Conservation (phyloP, 306 rosid genomes). For the Medicago lupulina region DNA sequence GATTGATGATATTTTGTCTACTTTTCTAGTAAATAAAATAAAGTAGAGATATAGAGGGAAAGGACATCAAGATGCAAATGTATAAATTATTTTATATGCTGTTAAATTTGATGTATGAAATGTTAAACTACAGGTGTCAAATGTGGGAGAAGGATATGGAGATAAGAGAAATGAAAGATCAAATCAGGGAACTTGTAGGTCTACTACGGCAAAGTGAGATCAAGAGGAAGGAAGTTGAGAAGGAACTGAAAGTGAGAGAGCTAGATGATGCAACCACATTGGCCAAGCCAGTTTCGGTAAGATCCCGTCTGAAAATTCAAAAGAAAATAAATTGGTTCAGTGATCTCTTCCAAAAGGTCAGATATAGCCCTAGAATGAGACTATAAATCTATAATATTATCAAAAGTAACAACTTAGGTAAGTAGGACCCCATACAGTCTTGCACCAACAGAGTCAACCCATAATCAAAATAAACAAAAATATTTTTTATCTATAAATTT, state of each 20-base stretch:
- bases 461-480: neutral
- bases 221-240: conserved; percentile 87
- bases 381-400: too few relatives aligned
- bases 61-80: too few relatives aligned
- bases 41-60: too few relatives aligned
- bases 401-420: too few relatives aligned
- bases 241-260: conserved; percentile 89
- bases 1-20: too few relatives aligned
- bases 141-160: conserved; percentile 91
- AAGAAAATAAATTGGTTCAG: conserved; percentile 14
- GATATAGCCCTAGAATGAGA: too few relatives aligned
- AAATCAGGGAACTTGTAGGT: conserved; percentile 91
- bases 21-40: too few relatives aligned
- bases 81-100: neutral
- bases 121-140: conserved; percentile 72
- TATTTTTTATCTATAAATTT: too few relatives aligned
- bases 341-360: neutral
- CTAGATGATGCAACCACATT: conserved; percentile 69
- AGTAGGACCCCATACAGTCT: too few relatives aligned
- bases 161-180: conserved; percentile 91
- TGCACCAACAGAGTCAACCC: neutral
- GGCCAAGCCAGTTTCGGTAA: conserved; percentile 72
- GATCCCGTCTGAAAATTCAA: conserved; percentile 39
- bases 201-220: conserved; percentile 91
- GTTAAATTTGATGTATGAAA: conserved; percentile 36